Conservation (phyloP, 139 green algal genomes). For the Zygnema circumcarinatum region DNA sequence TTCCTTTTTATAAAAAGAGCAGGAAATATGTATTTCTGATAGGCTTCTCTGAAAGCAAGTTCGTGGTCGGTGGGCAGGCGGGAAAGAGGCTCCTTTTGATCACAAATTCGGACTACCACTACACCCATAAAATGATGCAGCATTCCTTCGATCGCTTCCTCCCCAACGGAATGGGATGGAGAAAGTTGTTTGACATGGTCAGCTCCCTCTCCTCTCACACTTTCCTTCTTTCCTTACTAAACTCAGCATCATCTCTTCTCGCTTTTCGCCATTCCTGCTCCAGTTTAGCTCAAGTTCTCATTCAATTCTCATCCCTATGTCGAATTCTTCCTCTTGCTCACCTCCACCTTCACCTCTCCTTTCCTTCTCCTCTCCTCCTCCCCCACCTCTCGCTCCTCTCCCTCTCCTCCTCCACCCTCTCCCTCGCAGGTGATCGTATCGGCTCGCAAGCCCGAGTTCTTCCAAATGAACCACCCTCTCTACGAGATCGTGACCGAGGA, state of each 20-base stretch:
- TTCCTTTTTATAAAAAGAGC: too few relatives aligned
- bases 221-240: not conserved
- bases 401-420: too few relatives aligned
- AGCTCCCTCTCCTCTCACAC: slow-evolving; percentile 15
- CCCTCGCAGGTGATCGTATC: slow-evolving; percentile 83
- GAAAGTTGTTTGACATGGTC: slow-evolving; percentile 94
- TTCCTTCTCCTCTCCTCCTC: too few relatives aligned
- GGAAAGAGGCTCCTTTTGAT: slow-evolving; percentile 95
- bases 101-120: slow-evolving; percentile 87
- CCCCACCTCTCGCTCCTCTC: too few relatives aligned
- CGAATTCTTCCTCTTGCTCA: too few relatives aligned
- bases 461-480: slow-evolving; percentile 71
- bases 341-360: too few relatives aligned
- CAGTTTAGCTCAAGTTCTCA: too few relatives aligned
- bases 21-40: too few relatives aligned
- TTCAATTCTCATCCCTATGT: too few relatives aligned
- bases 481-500: slow-evolving; percentile 90
- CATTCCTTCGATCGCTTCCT: slow-evolving; percentile 86
- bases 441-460: slow-evolving; percentile 94
- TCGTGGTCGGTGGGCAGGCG: slow-evolving; percentile 27
- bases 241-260: not conserved
- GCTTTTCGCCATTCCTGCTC: too few relatives aligned
- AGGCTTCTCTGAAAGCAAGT: too few relatives aligned
- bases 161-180: slow-evolving; percentile 80
- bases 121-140: slow-evolving; percentile 89